These are phyloP conservation scores for Starmera amethionina DNA, from an alignment of 805 yeast genomes.

Conservation along the genomic window DNA sequence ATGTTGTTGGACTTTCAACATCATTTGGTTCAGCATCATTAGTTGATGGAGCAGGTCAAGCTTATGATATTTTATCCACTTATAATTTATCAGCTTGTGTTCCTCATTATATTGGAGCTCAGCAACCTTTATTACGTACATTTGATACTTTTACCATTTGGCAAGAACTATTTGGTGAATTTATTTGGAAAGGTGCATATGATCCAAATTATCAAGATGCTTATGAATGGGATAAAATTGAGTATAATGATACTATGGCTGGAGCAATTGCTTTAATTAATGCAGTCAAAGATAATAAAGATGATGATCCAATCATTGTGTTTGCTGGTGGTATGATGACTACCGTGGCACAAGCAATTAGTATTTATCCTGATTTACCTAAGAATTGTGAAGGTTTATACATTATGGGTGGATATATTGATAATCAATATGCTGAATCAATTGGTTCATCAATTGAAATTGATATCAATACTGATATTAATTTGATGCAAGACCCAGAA, in stretches of 20 bases:
- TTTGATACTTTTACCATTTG: slow-evolving; percentile 29
- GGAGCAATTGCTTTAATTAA: slow-evolving; percentile 31
- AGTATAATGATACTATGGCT: slow-evolving; percentile 20
- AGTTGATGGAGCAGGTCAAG: slow-evolving; percentile 29
- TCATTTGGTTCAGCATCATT: slow-evolving; percentile 29
- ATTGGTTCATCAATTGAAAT: slow-evolving; percentile 21
- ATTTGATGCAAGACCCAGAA: slow-evolving; percentile 34
- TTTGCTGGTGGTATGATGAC: slow-evolving; percentile 34
- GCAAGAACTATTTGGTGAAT: slow-evolving; percentile 27
- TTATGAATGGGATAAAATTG: slow-evolving; percentile 23
- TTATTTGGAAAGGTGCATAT: slow-evolving; percentile 34
- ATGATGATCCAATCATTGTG: slow-evolving; percentile 26
- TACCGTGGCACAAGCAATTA: slow-evolving; percentile 34
- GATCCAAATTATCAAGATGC: slow-evolving; percentile 22
- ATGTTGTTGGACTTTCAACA: slow-evolving; percentile 29
- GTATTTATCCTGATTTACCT: slow-evolving; percentile 28
- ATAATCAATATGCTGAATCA: slow-evolving; percentile 28
- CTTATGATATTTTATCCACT: slow-evolving; percentile 19
- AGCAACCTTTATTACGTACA: slow-evolving; percentile 27
- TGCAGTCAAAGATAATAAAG: slow-evolving; percentile 28
- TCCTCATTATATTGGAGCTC: slow-evolving; percentile 28
- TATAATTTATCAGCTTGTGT: slow-evolving; percentile 28
- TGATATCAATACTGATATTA: slow-evolving; percentile 33
- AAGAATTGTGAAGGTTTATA: slow-evolving; percentile 29
- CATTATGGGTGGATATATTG: slow-evolving; percentile 36